Percentiles rank a stretch among this genome's conserved stretches.
Evolutionary conservation across 768 basidiomycete genomes (phyloP).

Genomic region (Boletus vermiculosoides): DNA sequence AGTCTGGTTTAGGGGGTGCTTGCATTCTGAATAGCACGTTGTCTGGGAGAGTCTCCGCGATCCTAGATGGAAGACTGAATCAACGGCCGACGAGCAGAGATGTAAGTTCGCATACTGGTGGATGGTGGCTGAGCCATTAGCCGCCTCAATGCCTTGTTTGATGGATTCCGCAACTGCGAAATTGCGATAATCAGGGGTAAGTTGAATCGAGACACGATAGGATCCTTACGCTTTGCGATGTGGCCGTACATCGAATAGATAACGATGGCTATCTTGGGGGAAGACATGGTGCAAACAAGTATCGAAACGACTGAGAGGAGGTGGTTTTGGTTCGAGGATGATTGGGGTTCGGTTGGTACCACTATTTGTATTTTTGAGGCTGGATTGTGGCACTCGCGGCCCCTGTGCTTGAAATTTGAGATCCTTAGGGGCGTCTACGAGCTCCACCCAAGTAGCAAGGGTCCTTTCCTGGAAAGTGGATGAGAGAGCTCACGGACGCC

Average conservation of each 20-base stretch:
- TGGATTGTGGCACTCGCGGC: neutral
- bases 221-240: slow-evolving; percentile 57
- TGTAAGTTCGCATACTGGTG: slow-evolving; percentile 45
- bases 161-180: slow-evolving; percentile 57
- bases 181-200: slow-evolving; percentile 4
- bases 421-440: slow-evolving; percentile 13
- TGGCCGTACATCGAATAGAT: slow-evolving; percentile 78
- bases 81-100: neutral
- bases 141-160: slow-evolving; percentile 44
- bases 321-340: neutral
- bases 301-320: slow-evolving; percentile 1
- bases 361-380: slow-evolving; percentile 13
- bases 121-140: slow-evolving; percentile 51
- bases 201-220: neutral
- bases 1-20: slow-evolving; percentile 67
- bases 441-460: neutral
- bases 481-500: neutral
- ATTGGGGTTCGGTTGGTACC: neutral
- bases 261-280: slow-evolving; percentile 64
- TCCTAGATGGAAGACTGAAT: slow-evolving; percentile 38
- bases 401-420: slow-evolving; percentile 1
- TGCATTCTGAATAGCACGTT: slow-evolving; percentile 69
- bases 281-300: slow-evolving; percentile 34
- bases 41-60: slow-evolving; percentile 73
- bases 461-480: neutral